Evolutionary conservation across 2,329 filamentous ascomycete species (phyloP).

Genomic region (Colletotrichum sp.): DNA sequence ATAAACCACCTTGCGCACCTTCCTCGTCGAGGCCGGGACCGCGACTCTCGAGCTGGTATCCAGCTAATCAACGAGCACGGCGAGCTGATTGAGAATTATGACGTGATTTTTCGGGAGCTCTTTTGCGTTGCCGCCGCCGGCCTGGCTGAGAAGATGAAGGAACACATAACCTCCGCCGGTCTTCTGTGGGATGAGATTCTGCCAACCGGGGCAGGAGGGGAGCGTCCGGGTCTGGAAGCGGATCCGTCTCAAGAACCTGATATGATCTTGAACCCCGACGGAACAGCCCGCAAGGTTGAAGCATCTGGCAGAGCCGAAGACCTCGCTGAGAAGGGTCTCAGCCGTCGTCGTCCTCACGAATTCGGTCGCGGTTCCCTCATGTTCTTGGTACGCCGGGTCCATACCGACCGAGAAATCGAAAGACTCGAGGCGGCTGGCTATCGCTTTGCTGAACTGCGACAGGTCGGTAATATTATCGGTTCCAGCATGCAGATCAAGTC

Average conservation of each 20-base stretch:
- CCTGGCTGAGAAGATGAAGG: constrained; percentile 71
- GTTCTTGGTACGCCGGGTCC: constrained; percentile 74
- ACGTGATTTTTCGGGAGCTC: constrained; percentile 78
- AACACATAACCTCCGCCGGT: constrained; percentile 67
- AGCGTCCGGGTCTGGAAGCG: constrained; percentile 18
- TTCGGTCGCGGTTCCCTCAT: constrained; percentile 79
- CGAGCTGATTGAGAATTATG: constrained; percentile 71
- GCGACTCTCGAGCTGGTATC: constrained; percentile 39
- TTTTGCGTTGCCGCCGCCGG: constrained; percentile 81
- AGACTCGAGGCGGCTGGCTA: constrained; percentile 75
- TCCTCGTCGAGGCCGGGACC: constrained; percentile 41
- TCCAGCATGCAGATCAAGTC: constrained; percentile 76
- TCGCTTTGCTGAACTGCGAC: constrained; percentile 74
- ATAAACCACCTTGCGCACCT: constrained; percentile 67
- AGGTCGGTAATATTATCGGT: constrained; percentile 72
- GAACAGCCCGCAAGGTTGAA: constrained; percentile 13
- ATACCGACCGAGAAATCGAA: constrained; percentile 61
- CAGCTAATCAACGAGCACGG: constrained; percentile 58
- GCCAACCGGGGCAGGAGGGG: constrained; percentile 57
- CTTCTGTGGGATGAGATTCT: constrained; percentile 79
- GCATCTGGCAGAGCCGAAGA: constrained; percentile 30
- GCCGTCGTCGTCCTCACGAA: constrained; percentile 29
- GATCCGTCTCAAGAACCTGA: constrained; percentile 2
- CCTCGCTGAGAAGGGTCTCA: constrained; percentile 45
- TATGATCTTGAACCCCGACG: constrained; percentile 9